Evolutionary conservation across 164 flowering plant genomes (phyloP).

Genomic region (Dillenia suffruticosa): DNA sequence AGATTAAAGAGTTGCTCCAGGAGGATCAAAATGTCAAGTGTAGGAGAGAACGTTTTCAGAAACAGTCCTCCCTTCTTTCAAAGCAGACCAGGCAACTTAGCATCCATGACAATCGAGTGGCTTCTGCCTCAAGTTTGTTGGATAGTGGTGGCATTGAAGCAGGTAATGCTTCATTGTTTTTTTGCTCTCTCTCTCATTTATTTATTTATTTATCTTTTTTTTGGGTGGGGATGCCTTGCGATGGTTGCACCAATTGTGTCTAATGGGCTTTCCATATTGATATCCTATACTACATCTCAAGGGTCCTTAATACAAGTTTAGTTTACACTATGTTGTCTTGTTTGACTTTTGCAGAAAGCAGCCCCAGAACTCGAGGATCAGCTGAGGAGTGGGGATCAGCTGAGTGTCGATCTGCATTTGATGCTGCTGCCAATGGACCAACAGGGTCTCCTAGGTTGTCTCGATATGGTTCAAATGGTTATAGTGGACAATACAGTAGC

Average conservation of each 20-base stretch:
- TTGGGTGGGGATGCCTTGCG: too few relatives aligned
- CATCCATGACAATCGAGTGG: conserved; percentile 87
- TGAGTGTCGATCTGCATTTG: conserved; percentile 93
- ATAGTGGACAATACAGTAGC: conserved; percentile 70
- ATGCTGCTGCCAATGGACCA: conserved; percentile 81
- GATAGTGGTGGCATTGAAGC: conserved; percentile 37
- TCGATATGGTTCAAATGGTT: conserved; percentile 57
- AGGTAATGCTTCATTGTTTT: conserved; percentile 28
- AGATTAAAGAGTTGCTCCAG: conserved; percentile 64
- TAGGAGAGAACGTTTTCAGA: conserved; percentile 76
- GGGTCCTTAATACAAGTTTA: too few relatives aligned
- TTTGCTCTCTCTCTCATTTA: too few relatives aligned
- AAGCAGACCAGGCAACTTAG: conserved; percentile 82
- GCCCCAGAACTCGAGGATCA: conserved; percentile 55
- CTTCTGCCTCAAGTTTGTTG: conserved; percentile 69
- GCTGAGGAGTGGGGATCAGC: conserved; percentile 93
- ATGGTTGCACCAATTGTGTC: too few relatives aligned
- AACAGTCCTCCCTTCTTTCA: conserved; percentile 82
- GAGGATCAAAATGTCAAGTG: conserved; percentile 92
- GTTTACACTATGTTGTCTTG: neutral
- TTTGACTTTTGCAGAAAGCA: conserved; percentile 51
- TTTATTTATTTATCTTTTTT: too few relatives aligned
- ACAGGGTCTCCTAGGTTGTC: conserved; percentile 27
- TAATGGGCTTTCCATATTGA: too few relatives aligned
- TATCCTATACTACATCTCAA: too few relatives aligned